Base-by-base conservation (phyloP, 805 yeast genomes). In the Candida succiphila region DNA sequence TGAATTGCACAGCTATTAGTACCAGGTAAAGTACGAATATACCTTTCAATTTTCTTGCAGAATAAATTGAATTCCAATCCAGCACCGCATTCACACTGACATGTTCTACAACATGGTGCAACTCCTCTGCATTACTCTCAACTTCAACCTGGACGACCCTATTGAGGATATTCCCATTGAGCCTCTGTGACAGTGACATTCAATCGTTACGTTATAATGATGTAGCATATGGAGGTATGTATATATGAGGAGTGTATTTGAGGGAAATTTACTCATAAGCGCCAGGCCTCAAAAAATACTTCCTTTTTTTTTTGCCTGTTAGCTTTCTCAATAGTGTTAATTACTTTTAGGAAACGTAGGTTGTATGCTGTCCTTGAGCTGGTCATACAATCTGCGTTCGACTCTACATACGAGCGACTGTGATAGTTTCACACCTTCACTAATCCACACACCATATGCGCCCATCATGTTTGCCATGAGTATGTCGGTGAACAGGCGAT, bases 401-500 rank as follows among this genome's bases (percentile, higher is more conserved):
- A 72, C 32, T 10, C 59, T 58, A 20, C 79, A 76, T 27, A 77
- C 65, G 12, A 65, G 29, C 35, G 70, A 67, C 18, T 64, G 54
- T 2, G 81, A 69, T 29, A 61, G 54, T 36, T 60, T 61, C 4
- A 87, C 94, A 4, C 97, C 97, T 17, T 76, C 76, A 33, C 69
- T 62, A 2, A 92, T 50, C 96, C 97, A 92, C 3, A 86, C 66
- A 0, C 89, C 83, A 56, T 75, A 72, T 0, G 92, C 65, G 0
- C 94, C 95, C 94, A 89, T 86, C 65, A 78, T 65, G 47, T 92
- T 89, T 15, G 96, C 96, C 95, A 92, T 83, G 33, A 88, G 58
- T 35, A 92, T 71, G 54, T 92, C 98, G 0, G 98, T 92, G 57
- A 87, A 76, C 18, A 92, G 64, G 25, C 98, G 60, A 46, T 92